phyloP scores from a whole-genome alignment of 2,329 filamentous ascomycete genomes.

The Nemania diffusa region DNA sequence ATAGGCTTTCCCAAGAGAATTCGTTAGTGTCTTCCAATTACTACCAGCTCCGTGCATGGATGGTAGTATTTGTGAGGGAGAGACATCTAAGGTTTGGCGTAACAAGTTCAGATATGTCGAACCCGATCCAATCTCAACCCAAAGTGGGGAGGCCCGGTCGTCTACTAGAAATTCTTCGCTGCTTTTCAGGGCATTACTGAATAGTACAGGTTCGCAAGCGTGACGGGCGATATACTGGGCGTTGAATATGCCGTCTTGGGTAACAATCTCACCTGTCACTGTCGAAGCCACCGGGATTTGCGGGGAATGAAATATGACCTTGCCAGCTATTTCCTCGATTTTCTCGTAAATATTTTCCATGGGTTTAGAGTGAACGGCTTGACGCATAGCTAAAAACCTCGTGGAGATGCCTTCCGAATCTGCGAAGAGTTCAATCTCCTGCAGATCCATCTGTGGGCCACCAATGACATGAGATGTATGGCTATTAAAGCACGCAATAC shows the following conservation, averaged over 20 bases:
- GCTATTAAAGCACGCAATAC: conserved; percentile 32
- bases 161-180: neutral
- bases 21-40: conserved; percentile 20
- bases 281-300: conserved; percentile 56
- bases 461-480: conserved; percentile 58
- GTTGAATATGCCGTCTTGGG: conserved; percentile 34
- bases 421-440: conserved; percentile 55
- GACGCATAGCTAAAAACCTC: conserved; percentile 59
- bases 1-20: conserved; percentile 30
- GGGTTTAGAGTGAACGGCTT: conserved; percentile 64
- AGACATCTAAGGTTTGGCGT: conserved; percentile 21
- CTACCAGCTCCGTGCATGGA: conserved; percentile 8
- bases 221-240: conserved; percentile 37
- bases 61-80: conserved; percentile 18
- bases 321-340: conserved; percentile 60
- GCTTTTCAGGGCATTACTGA: conserved; percentile 32
- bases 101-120: conserved; percentile 16
- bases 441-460: conserved; percentile 60
- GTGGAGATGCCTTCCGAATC: conserved; percentile 53
- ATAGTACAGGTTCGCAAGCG: conserved; percentile 32
- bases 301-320: conserved; percentile 57
- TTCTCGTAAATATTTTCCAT: conserved; percentile 66
- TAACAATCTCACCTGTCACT: conserved; percentile 39
- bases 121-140: conserved; percentile 31
- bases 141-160: conserved; percentile 18